Evolutionary conservation across 1,139 yeast genomes (phyloP).

Genomic region (Wickerhamomyces sp.): DNA sequence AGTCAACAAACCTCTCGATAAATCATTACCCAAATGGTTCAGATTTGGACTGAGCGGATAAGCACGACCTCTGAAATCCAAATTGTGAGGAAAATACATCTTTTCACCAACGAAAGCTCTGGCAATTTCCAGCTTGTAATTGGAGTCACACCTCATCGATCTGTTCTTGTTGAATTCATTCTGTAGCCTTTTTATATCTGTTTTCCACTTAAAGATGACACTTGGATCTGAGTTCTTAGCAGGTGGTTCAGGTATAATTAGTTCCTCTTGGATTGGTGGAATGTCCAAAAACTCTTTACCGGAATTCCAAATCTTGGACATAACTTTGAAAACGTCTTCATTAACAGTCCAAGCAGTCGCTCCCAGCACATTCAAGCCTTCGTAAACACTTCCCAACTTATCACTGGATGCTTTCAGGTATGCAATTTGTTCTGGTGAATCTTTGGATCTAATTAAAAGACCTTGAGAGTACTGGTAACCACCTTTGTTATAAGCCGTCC

Average conservation of each 20-base stretch:
- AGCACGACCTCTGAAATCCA: conserved; percentile 95
- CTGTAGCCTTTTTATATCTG: conserved; percentile 49
- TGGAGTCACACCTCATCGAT: conserved; percentile 89
- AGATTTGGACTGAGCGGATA: conserved; percentile 84
- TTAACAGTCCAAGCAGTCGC: conserved; percentile 92
- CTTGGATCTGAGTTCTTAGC: conserved; percentile 61
- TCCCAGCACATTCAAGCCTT: conserved; percentile 86
- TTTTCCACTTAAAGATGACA: conserved; percentile 63
- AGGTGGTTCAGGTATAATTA: conserved; percentile 63
- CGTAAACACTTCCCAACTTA: conserved; percentile 59
- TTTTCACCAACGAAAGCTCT: conserved; percentile 88
- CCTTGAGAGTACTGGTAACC: conserved; percentile 70
- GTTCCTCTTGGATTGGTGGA: conserved; percentile 54
- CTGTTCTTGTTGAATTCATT: conserved; percentile 63
- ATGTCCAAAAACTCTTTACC: conserved; percentile 78
- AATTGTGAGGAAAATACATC: conserved; percentile 87
- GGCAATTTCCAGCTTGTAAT: conserved; percentile 91
- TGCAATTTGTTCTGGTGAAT: conserved; percentile 86
- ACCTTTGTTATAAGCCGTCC: conserved; percentile 80
- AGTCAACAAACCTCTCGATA: conserved; percentile 76
- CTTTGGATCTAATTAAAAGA: conserved; percentile 68
- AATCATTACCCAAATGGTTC: conserved; percentile 84
- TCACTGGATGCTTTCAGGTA: conserved; percentile 82
- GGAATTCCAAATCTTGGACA: conserved; percentile 81
- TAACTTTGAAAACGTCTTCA: conserved; percentile 57